phyloP scores from a whole-genome alignment of 345 rosid genomes.

The Populus simonii region DNA sequence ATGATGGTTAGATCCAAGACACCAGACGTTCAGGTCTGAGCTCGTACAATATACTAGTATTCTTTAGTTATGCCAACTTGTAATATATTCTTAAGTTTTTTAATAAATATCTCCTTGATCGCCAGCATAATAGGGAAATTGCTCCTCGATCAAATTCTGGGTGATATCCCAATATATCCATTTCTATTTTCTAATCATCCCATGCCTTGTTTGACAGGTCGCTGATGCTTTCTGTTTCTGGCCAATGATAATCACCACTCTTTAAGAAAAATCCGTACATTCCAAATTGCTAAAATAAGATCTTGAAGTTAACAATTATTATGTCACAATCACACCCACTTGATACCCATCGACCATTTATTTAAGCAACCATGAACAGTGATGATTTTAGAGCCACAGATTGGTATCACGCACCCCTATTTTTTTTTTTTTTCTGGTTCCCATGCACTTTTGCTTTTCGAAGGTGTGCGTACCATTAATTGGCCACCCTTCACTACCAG shows the following conservation, averaged over 20 bases:
- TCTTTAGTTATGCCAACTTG: too few species aligned
- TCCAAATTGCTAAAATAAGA: background rate
- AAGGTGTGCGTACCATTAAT: background rate
- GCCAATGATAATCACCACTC: background rate
- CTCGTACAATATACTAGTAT: accelerated
- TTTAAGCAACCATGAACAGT: background rate
- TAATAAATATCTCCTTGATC: too few species aligned
- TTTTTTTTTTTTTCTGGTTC: too few species aligned
- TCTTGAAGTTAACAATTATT: background rate
- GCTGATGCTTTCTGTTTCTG: too few species aligned
- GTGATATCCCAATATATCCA: too few species aligned
- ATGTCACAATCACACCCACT: background rate
- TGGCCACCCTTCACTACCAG: slow-evolving; percentile 2
- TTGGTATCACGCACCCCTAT: background rate
- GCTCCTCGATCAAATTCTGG: too few species aligned
- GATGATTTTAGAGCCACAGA: slow-evolving; percentile 8
- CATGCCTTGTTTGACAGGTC: too few species aligned
- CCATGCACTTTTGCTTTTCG: background rate
- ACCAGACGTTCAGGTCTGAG: too few species aligned
- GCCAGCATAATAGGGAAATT: too few species aligned
- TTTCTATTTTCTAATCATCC: too few species aligned
- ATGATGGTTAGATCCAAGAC: too few species aligned
- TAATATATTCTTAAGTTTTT: too few species aligned
- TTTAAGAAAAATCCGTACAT: background rate
- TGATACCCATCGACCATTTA: background rate